Evolutionary conservation across 228 moss, liverwort and hornwort genomes (phyloP), one percentile per base, ranked within the genome.

Genomic region (Sphagnum fallax): DNA sequence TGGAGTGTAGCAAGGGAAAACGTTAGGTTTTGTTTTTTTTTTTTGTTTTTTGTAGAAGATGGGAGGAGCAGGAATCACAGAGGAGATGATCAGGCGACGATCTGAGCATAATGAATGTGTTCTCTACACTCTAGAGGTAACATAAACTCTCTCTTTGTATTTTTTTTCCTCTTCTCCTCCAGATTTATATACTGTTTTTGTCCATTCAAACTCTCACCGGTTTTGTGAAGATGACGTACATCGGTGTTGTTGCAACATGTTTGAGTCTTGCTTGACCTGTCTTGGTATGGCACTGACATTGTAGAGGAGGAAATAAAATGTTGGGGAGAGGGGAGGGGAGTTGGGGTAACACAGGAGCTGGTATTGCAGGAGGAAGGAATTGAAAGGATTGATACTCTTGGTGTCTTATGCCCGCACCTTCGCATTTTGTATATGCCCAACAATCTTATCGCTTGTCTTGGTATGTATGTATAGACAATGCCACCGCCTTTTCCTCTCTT

Each of bases 341-440:
- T 32, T 32, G 32, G 32, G 32, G 32, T 32, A 2, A 32, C 32
- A 52, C 53, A 98, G 98, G 98, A 98, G 49, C 62, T 98, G 2
- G 98, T 98, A 13, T 53, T 98, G 5, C 98, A 98, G 16, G 98
- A 94, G 6, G 94, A 98, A 74, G 83, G 89, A 51, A 93, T 98
- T 16, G 94, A 92, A 49, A 92, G 86, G 57, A 90, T 98, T 52
- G 81, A 89, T 61, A 75, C 75, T 10, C 48, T 98, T 4, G 93
- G 92, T 5, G 82, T 71, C 67, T 75, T 94, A n/a, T 94, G 98
- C 16, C 94, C 88, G 4, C 90, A 82, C 71, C 67, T 98, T 6
- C 93, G 91, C 74, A 90, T 94, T 69, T 73, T 98, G 7, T 93
- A 90, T 52, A 98, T 98, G 98, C 93, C 94, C 10, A 98, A 98